phyloP scores from a whole-genome alignment of 108 stramenopile species.

The Cyclotella sp. region DNA sequence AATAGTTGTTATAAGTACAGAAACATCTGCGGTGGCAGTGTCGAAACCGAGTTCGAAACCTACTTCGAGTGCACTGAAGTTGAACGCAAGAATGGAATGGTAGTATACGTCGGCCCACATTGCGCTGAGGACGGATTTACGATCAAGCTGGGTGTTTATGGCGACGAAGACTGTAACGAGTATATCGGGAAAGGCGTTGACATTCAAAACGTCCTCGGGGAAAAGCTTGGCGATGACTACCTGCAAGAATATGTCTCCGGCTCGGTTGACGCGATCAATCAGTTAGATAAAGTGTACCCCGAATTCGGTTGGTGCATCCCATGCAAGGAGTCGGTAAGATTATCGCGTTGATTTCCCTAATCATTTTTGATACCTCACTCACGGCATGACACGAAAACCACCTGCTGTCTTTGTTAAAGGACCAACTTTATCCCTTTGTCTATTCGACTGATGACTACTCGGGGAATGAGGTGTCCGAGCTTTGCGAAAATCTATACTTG shows the following conservation, averaged over 20 bases:
- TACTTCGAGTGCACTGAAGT: slow-evolving; percentile 50
- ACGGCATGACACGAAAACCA: background rate
- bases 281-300: slow-evolving; percentile 16
- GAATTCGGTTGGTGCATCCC: slow-evolving; percentile 57
- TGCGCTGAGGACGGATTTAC: slow-evolving; percentile 65
- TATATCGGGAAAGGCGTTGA: slow-evolving; percentile 52
- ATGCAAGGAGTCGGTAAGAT: slow-evolving; percentile 60
- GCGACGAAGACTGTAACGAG: slow-evolving; percentile 73
- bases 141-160: slow-evolving; percentile 71
- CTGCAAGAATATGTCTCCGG: slow-evolving; percentile 37
- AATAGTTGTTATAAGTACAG: slow-evolving; percentile 23
- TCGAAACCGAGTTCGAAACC: slow-evolving; percentile 8
- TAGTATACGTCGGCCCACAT: slow-evolving; percentile 74
- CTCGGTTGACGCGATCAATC: slow-evolving; percentile 26
- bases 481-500: slow-evolving; percentile 75
- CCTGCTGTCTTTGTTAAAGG: background rate
- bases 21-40: slow-evolving; percentile 3
- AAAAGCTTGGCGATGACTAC: slow-evolving; percentile 22
- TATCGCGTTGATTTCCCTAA: background rate
- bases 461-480: slow-evolving; percentile 43
- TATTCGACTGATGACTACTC: slow-evolving; percentile 20
- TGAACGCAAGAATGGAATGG: slow-evolving; percentile 54
- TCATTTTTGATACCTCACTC: background rate
- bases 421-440: background rate
- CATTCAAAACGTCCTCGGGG: slow-evolving; percentile 34